A percentile compares a stretch with the other conserved stretches of the same genome.
Evolutionary conservation across 495 filamentous ascomycete genomes (phyloP).

Genomic region (Penicillium psychrofluorescens): DNA sequence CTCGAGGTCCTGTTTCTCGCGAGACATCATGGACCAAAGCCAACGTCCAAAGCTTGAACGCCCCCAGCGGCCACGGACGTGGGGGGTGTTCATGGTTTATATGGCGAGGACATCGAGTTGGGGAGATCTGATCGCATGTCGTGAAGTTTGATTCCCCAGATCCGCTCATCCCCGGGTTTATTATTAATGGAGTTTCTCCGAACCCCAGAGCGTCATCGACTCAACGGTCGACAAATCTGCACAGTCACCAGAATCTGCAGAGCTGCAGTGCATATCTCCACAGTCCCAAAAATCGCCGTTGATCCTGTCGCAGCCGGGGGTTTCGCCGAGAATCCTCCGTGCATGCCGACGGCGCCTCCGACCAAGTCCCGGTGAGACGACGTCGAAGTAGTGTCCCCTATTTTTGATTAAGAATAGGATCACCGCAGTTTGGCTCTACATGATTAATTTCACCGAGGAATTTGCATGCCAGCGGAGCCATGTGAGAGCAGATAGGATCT

Average conservation of each 20-base stretch:
- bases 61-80: no score
- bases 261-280: no score
- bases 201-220: conserved; percentile 7
- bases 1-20: conserved; percentile 1
- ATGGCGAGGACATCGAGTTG: not conserved
- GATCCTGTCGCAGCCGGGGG: not conserved
- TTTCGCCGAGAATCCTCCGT: conserved; percentile 21
- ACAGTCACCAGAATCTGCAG: no score
- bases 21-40: no score
- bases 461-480: not conserved
- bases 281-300: not conserved
- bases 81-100: not conserved
- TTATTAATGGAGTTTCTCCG: conserved; percentile 11
- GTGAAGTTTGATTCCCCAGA: not conserved
- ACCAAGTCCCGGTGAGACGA: conserved; percentile 6
- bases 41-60: no score
- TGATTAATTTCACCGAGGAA: conserved; percentile 5
- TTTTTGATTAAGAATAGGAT: not conserved
- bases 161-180: not conserved
- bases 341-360: conserved; percentile 10
- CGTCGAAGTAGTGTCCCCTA: no score
- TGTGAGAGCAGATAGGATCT: not conserved
- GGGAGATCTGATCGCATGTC: no score
- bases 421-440: not conserved
- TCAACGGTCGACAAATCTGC: no score